Percentiles rank a stretch among this genome's conserved stretches.
phyloP scores from a whole-genome alignment of 306 rosid genomes.

The Hippophae gyantsensis region DNA sequence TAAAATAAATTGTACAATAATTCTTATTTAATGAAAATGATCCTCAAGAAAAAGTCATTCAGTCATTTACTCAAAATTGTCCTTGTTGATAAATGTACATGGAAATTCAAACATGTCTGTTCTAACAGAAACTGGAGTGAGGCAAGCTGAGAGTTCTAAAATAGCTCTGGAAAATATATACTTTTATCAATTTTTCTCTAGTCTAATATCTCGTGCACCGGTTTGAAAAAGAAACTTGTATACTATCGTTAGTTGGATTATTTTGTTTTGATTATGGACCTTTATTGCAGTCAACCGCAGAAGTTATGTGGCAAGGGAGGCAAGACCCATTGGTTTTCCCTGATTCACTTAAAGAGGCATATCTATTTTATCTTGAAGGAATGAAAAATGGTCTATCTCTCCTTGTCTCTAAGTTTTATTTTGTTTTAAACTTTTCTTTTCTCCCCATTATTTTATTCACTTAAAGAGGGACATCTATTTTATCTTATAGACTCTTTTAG shows the following conservation, averaged over 20 bases:
- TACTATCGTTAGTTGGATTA: background rate
- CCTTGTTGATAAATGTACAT: constrained; percentile 10
- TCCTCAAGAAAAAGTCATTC: too few relatives aligned
- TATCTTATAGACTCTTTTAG: constrained; percentile 19
- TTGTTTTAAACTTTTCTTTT: background rate
- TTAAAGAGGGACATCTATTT: constrained; percentile 59
- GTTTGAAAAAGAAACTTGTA: constrained; percentile 16
- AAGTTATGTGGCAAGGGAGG: constrained; percentile 59
- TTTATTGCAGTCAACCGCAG: constrained; percentile 64
- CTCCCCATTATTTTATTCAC: constrained; percentile 24
- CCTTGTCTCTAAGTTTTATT: background rate
- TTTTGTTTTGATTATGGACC: constrained; percentile 8
- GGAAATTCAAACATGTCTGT: constrained; percentile 65
- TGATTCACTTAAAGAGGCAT: constrained; percentile 59
- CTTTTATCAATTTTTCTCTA: constrained; percentile 58
- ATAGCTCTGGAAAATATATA: constrained; percentile 41
- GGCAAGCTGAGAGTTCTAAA: constrained; percentile 59
- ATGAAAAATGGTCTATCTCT: constrained; percentile 63
- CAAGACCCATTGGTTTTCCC: constrained; percentile 49
- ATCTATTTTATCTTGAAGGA: constrained; percentile 72
- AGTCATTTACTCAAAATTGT: too few relatives aligned
- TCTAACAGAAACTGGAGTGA: constrained; percentile 52
- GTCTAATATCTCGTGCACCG: constrained; percentile 80
- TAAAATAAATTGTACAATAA: too few relatives aligned
- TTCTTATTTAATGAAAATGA: too few relatives aligned